Evolutionary conservation across 2,329 filamentous ascomycete species (phyloP).

Genomic region (Nemania sp.): DNA sequence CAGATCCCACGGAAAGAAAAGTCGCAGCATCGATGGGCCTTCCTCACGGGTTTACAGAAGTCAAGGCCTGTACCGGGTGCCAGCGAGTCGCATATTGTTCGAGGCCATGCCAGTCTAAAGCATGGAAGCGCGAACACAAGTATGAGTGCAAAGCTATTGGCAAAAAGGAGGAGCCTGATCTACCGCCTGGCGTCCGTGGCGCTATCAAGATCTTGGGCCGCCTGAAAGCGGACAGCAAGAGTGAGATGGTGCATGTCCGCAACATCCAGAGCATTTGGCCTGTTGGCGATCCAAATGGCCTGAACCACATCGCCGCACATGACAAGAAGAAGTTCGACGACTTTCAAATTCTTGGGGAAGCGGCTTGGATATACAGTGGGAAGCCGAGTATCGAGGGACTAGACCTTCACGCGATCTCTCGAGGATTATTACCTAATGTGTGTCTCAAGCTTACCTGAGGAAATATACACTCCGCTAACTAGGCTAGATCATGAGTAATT

Average conservation of each 20-base stretch:
- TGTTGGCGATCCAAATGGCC: constrained; percentile 16
- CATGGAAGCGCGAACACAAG: constrained; percentile 39
- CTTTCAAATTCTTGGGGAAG: constrained; percentile 28
- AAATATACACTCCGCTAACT: constrained; percentile 10
- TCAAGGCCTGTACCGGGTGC: constrained; percentile 35
- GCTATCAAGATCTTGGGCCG: constrained; percentile 35
- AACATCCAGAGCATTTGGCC: constrained; percentile 30
- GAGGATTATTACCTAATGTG: constrained; percentile 32
- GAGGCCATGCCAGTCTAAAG: constrained; percentile 35
- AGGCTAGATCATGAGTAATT: constrained; percentile 30
- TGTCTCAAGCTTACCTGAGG: constrained; percentile 4
- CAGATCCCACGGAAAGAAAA: constrained; percentile 25
- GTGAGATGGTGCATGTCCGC: constrained; percentile 19
- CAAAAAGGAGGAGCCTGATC: constrained; percentile 27
- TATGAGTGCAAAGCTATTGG: constrained; percentile 36
- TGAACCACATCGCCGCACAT: constrained; percentile 21
- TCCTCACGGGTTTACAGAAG: constrained; percentile 29
- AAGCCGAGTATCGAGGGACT: constrained; percentile 24
- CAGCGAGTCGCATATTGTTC: constrained; percentile 35
- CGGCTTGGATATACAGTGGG: constrained; percentile 31
- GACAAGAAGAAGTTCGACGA: constrained; percentile 31
- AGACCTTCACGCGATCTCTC: constrained; percentile 23
- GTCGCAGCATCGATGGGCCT: constrained; percentile 34
- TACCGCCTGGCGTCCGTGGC: constrained; percentile 31
- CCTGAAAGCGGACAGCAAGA: constrained; percentile 28